These are phyloP conservation scores for Xylariales sp. DNA, from an alignment of 2,329 filamentous ascomycete genomes.

Conservation along the genomic window DNA sequence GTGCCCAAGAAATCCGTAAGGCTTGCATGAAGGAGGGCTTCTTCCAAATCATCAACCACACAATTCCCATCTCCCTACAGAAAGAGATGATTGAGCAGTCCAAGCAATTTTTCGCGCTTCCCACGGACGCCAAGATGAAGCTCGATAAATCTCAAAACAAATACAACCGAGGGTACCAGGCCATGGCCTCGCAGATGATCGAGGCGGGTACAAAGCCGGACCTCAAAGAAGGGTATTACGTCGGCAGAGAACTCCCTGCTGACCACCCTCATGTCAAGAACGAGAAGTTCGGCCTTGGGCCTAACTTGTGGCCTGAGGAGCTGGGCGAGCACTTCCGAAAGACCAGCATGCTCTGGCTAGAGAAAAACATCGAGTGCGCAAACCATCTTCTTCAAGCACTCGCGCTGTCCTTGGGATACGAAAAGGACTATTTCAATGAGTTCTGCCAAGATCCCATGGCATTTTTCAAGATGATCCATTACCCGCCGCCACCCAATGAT, in stretches of 20 bases:
- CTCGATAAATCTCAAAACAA: not conserved
- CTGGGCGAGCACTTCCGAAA: constrained; percentile 2
- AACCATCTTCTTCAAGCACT: not conserved
- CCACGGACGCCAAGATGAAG: constrained; percentile 2
- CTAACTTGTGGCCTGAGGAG: constrained; percentile 3
- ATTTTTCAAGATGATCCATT: constrained; percentile 5
- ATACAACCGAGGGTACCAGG: constrained; percentile 6
- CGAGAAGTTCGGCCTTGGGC: constrained; percentile 3
- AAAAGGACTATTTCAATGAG: constrained; percentile 3
- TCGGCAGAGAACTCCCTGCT: not conserved
- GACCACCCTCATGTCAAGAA: not conserved
- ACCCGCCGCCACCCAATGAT: constrained; percentile 1
- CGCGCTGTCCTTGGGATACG: not conserved
- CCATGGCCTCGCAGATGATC: constrained; percentile 1
- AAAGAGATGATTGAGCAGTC: not conserved
- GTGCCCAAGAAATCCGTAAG: not conserved
- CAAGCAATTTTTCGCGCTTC: constrained; percentile 1
- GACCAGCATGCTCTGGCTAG: constrained; percentile 3
- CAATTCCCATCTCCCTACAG: not conserved
- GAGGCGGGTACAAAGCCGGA: constrained; percentile 1
- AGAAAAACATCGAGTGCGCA: not conserved
- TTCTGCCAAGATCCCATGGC: constrained; percentile 2
- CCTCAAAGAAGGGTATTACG: constrained; percentile 6
- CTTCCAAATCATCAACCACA: constrained; percentile 3
- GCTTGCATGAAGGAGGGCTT: constrained; percentile 5